Base-by-base conservation (phyloP, 1,284 basidiomycete species). In the Schizophyllum commune region DNA sequence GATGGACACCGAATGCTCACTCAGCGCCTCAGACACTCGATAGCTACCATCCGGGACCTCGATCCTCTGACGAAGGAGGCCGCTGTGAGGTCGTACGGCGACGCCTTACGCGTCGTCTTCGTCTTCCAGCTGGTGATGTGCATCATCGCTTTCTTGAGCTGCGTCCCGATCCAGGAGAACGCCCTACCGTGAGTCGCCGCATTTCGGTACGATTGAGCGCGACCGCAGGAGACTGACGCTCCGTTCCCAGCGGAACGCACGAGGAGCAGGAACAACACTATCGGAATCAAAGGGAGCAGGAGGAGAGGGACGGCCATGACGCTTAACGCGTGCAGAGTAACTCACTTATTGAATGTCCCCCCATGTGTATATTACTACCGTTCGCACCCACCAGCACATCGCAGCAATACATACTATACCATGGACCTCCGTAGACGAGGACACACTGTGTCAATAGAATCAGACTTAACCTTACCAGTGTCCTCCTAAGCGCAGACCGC, bases 51-150 rank as follows among this genome's bases (percentile, higher is more conserved):
- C 75, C 83, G 85, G 58, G 75, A 78, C 56, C 81, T 98, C 53
- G 78, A 86, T 8, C 83, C 85, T 54, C 68, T 74, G 34, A 70
- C 88, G 58, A 83, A 79, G 68, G 73, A 81, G 65, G 86, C 86
- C 33, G 96, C 95, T 0, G 81, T 92, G 56, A 81, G 84, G 65
- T 91, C 92, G 0, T 99, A 98, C 74, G 85, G 86, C 34, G 83
- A 85, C 68, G 91, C 93, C 55, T 77, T 98, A 66, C 85, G 85
- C 67, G 84, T 86, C 66, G 94, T 96, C 60, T 99, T 98, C 77
- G 83, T 94, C 63, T 88, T 86, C 68, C 88, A 86, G 70, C 79
- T 81, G 63, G 88, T 79, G 32, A 73, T 85, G 66, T 86, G 85
- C 65, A 68, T 90, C 68, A 68, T 89, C 59, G 80, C 81, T 52